phyloP scores from a whole-genome alignment of 108 stramenopile species.

The Cylindrotheca fusiformis region DNA sequence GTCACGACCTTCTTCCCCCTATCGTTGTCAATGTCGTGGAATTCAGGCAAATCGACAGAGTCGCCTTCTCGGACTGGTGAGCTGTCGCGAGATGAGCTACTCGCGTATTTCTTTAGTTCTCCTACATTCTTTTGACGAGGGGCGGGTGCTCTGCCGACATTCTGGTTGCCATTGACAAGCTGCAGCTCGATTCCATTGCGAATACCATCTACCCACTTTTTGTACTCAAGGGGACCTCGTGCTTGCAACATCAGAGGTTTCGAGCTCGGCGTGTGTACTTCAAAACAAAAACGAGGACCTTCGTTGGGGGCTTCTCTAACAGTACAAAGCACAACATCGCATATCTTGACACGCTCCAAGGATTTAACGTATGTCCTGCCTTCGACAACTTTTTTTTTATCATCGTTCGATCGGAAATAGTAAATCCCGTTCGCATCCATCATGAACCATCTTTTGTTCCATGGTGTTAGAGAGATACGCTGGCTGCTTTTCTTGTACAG shows the following conservation, averaged over 20 bases:
- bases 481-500: conserved; percentile 78
- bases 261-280: conserved; percentile 87
- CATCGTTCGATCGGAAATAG: conserved; percentile 56
- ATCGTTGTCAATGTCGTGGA: conserved; percentile 42
- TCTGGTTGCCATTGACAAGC: conserved; percentile 60
- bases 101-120: not conserved
- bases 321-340: conserved; percentile 90
- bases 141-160: conserved; percentile 24
- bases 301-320: conserved; percentile 79
- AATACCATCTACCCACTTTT: conserved; percentile 86
- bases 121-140: conserved; percentile 1
- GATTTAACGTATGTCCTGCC: conserved; percentile 23
- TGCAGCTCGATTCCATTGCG: conserved; percentile 72
- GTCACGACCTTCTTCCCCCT: conserved; percentile 11
- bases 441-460: conserved; percentile 85
- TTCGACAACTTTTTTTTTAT: conserved; percentile 40
- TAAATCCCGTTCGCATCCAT: conserved; percentile 81
- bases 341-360: conserved; percentile 81
- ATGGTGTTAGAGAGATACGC: conserved; percentile 64
- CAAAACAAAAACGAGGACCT: conserved; percentile 83
- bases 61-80: conserved; percentile 16
- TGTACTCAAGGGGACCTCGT: conserved; percentile 77
- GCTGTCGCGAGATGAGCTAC: conserved; percentile 14
- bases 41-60: conserved; percentile 38
- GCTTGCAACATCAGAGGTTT: conserved; percentile 90